Evolutionary conservation across 192 early-diverging fungal species (phyloP), one percentile per base, ranked within the genome.

Genomic region (Kappamyces sp.): DNA sequence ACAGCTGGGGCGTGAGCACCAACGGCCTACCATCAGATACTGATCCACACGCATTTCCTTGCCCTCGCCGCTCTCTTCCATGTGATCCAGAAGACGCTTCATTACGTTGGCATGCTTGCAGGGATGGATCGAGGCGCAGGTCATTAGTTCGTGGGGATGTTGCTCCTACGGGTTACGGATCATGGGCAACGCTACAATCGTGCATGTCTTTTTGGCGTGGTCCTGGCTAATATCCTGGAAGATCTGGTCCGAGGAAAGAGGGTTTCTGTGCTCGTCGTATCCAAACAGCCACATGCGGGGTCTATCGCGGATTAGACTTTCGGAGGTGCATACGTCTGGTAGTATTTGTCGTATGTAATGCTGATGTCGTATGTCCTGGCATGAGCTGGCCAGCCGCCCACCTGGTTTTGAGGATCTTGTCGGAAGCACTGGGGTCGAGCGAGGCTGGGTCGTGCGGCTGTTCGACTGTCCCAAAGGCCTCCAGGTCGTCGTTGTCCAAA

Each of bases 301-400:
- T 4, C n/a, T n/a, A n/a, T n/a, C n/a, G n/a, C n/a, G n/a, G n/a
- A n/a, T n/a, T n/a, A n/a, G n/a, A n/a, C n/a, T n/a, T n/a, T n/a
- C n/a, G n/a, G n/a, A n/a, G n/a, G n/a, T n/a, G n/a, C n/a, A n/a
- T n/a, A n/a, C n/a, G 96, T 99, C 72, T 96, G 94, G 69, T 96
- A 97, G 69, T 96, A 96, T 70, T 99, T 99, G 83, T 99, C 96
- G 72, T 99, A 99, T n/a, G 94, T 94, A 59, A 99, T 99, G 66
- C 90, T 91, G 34, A 99, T 82, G 73, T 99, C 96, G 63, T 99
- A 99, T 9, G 96, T 99, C 61, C 96, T 78, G 40, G n/a, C 15
- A 49, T 7, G 11, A 63, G 11, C 34, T 30, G 5, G 38, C 32
- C 41, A 47, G 33, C 40, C 41, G 7, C 35, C n/a, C n/a, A 75